Percentiles rank a stretch among this genome's conserved stretches.
These are phyloP conservation scores for Suillus spraguei DNA, from an alignment of 768 basidiomycete genomes.

Conservation along the genomic window DNA sequence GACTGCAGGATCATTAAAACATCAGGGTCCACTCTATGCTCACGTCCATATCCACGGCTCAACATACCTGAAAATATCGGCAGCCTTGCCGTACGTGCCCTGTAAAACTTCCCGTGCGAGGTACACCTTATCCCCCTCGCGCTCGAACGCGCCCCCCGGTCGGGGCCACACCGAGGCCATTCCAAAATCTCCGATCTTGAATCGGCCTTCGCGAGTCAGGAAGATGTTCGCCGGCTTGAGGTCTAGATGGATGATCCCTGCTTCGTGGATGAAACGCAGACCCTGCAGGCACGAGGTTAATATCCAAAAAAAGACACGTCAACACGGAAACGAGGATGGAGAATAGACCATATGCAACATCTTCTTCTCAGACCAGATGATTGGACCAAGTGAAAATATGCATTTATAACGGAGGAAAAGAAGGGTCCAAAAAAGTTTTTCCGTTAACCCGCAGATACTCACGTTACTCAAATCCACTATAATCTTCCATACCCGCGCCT, in stretches of 20 bases:
- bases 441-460: slow-evolving; percentile 36
- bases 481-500: slow-evolving; percentile 96
- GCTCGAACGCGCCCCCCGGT: slow-evolving; percentile 65
- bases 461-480: slow-evolving; percentile 88
- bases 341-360: neutral
- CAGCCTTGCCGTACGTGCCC: slow-evolving; percentile 89
- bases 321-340: neutral
- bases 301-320: slow-evolving; percentile 29
- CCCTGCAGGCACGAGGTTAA: slow-evolving; percentile 49
- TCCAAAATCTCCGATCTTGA: slow-evolving; percentile 98
- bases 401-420: slow-evolving; percentile 8
- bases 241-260: slow-evolving; percentile 92
- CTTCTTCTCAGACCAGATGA: neutral
- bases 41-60: slow-evolving; percentile 7
- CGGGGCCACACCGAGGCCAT: slow-evolving; percentile 96
- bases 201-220: slow-evolving; percentile 80
- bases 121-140: slow-evolving; percentile 97
- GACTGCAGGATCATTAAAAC: slow-evolving; percentile 46
- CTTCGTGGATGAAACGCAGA: slow-evolving; percentile 85
- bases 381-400: neutral
- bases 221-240: slow-evolving; percentile 98
- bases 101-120: slow-evolving; percentile 95
- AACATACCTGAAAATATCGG: slow-evolving; percentile 94
- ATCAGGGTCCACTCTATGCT: slow-evolving; percentile 11
- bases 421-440: slow-evolving; percentile 10